Percentiles rank a stretch among this genome's conserved stretches.
Evolutionary conservation across 108 stramenopile genomes (phyloP).

Genomic region (Seminavis robusta): DNA sequence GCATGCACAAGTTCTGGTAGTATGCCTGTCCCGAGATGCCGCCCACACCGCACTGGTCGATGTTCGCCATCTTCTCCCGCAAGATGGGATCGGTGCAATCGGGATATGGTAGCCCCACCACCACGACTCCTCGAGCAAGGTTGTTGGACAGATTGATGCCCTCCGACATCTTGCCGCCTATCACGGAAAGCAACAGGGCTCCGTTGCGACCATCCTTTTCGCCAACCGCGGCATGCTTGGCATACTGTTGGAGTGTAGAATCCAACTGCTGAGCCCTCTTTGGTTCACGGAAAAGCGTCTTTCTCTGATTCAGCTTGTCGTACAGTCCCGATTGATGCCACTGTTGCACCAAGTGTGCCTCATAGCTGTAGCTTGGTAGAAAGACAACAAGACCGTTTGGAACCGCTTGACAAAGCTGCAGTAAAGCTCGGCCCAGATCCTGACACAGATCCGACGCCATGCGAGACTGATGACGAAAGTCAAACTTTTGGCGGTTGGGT

Average conservation of each 20-base stretch:
- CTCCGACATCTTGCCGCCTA: conserved; percentile 98
- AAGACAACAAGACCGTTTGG: conserved; percentile 95
- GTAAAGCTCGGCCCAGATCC: conserved; percentile 80
- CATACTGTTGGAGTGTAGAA: conserved; percentile 57
- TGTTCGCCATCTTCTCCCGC: conserved; percentile 87
- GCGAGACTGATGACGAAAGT: conserved; percentile 79
- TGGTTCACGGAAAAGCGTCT: conserved; percentile 78
- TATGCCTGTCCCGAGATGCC: conserved; percentile 58
- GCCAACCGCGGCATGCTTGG: conserved; percentile 33
- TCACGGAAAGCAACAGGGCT: conserved; percentile 89
- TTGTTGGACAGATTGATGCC: conserved; percentile 99
- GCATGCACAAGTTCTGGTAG: conserved; percentile 95
- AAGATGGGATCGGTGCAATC: conserved; percentile 94
- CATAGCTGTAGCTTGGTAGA: conserved; percentile 91
- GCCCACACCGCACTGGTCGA: conserved; percentile 22
- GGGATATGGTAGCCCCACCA: conserved; percentile 98
- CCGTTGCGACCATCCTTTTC: conserved; percentile 34
- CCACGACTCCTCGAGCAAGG: conserved; percentile 93
- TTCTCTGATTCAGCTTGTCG: conserved; percentile 56
- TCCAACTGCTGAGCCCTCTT: conserved; percentile 75
- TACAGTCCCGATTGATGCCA: conserved; percentile 64
- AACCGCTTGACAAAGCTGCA: conserved; percentile 59
- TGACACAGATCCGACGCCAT: conserved; percentile 47
- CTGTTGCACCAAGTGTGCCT: conserved; percentile 71
- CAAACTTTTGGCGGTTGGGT: conserved; percentile 43